Evolutionary conservation across 192 early-diverging fungal species (phyloP).

Genomic region (Mortierella antarctica): DNA sequence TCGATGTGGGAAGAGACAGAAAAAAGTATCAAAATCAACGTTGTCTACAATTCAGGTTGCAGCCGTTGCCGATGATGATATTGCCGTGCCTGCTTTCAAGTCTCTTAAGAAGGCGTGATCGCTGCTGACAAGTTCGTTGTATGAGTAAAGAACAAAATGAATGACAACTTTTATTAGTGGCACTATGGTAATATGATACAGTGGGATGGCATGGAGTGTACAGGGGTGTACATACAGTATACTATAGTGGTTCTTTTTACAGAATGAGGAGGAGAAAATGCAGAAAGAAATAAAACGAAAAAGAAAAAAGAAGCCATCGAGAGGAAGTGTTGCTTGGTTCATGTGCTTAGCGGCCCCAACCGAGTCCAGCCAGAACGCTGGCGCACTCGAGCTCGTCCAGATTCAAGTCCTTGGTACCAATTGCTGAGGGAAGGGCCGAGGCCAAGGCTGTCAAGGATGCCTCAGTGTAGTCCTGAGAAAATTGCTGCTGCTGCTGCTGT

Average conservation of each 20-base stretch:
- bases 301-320: background rate
- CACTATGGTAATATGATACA: slow-evolving; percentile 49
- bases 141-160: too few relatives aligned
- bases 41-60: too few relatives aligned
- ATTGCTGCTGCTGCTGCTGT: background rate
- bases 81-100: too few relatives aligned
- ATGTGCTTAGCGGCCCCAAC: slow-evolving; percentile 26
- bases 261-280: slow-evolving; percentile 8
- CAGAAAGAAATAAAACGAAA: slow-evolving; percentile 4
- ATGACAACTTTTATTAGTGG: slow-evolving; percentile 1
- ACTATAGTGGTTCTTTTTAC: background rate
- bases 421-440: background rate
- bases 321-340: background rate
- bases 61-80: too few relatives aligned
- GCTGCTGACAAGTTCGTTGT: too few relatives aligned
- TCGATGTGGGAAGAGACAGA: too few relatives aligned
- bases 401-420: slow-evolving; percentile 22
- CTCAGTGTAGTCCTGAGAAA: too few relatives aligned
- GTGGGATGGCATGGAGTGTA: background rate
- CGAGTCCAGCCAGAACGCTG: slow-evolving; percentile 41
- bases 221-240: background rate
- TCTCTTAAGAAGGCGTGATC: too few relatives aligned
- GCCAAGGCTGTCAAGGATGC: background rate
- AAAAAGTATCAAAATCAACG: too few relatives aligned
- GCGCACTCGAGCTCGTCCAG: slow-evolving; percentile 50